Conservation (phyloP, 768 basidiomycete genomes). For the Plicaturopsis crispa region DNA sequence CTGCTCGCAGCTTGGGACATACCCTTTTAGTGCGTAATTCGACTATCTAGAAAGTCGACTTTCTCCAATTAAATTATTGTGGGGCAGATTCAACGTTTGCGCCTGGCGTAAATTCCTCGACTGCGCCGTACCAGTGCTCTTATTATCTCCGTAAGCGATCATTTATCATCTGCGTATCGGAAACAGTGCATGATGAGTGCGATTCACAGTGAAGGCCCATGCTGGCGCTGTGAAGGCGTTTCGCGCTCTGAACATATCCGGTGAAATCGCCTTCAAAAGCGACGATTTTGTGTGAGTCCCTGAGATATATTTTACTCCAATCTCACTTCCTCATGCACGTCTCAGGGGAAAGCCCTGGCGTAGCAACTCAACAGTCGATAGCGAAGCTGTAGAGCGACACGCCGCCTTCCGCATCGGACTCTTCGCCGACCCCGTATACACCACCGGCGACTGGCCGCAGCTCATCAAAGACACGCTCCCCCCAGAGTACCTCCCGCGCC, state of each 20-base stretch:
- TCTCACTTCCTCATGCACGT: background rate
- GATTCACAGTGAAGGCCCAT: constrained; percentile 37
- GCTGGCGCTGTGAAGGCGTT: constrained; percentile 44
- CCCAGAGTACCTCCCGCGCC: constrained; percentile 36
- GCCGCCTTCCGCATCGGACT: constrained; percentile 42
- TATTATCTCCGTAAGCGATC: constrained; percentile 32
- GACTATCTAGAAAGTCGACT: background rate
- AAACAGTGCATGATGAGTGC: too few relatives aligned
- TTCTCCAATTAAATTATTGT: background rate
- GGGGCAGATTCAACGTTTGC: constrained; percentile 29
- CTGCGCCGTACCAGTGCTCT: constrained; percentile 36
- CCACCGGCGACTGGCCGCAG: constrained; percentile 44
- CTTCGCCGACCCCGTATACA: constrained; percentile 43
- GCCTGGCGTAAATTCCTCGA: constrained; percentile 33
- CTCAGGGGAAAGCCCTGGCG: constrained; percentile 39
- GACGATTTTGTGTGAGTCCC: constrained; percentile 39
- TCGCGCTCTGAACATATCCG: constrained; percentile 36
- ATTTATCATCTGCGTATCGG: background rate
- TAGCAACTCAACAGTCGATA: constrained; percentile 34
- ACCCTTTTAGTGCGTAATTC: constrained; percentile 31
- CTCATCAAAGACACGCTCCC: constrained; percentile 41
- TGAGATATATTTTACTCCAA: background rate
- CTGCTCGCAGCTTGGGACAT: constrained; percentile 27
- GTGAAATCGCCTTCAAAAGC: constrained; percentile 49
- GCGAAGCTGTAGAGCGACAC: constrained; percentile 38